Evolutionary conservation across 2,329 filamentous ascomycete species (phyloP).

Genomic region (Aspergillus oerlinghausenensis): DNA sequence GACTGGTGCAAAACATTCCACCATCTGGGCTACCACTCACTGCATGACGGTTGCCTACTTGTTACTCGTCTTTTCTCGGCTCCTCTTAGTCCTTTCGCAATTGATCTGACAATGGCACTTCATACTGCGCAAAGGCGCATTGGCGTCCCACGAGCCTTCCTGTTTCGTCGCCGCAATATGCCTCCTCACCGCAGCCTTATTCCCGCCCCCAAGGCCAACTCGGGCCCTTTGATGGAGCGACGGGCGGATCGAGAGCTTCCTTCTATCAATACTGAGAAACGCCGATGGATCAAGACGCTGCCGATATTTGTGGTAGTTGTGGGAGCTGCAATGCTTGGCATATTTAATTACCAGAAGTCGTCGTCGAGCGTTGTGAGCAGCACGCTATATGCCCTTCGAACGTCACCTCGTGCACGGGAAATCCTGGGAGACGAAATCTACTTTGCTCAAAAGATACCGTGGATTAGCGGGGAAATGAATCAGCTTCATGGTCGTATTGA

Average conservation of each 20-base stretch:
- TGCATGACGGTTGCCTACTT: not conserved
- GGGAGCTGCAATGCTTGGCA: slow-evolving; percentile 67
- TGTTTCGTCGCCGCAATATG: slow-evolving; percentile 7
- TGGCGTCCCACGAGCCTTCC: slow-evolving; percentile 13
- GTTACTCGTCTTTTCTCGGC: slow-evolving; percentile 4
- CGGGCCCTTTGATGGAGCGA: slow-evolving; percentile 50
- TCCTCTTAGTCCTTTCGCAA: not conserved
- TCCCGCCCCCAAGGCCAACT: slow-evolving; percentile 47
- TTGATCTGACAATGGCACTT: slow-evolving; percentile 13
- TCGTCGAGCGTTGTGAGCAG: slow-evolving; percentile 82
- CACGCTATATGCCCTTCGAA: slow-evolving; percentile 87
- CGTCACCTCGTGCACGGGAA: slow-evolving; percentile 67
- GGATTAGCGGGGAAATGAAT: slow-evolving; percentile 85
- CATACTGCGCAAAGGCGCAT: slow-evolving; percentile 14
- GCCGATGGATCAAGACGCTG: slow-evolving; percentile 66
- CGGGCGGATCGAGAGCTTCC: slow-evolving; percentile 52
- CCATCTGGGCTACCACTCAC: not conserved
- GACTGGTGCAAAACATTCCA: not conserved
- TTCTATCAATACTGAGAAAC: slow-evolving; percentile 35
- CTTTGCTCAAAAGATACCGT: slow-evolving; percentile 72
- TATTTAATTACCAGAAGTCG: slow-evolving; percentile 99
- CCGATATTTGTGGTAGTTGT: slow-evolving; percentile 76
- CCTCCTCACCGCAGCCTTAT: slow-evolving; percentile 42
- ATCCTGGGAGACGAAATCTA: slow-evolving; percentile 83
- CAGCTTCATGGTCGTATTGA: slow-evolving; percentile 88